Evolutionary conservation across 106 monocot species (phyloP).

Genomic region (Allium cepa): DNA sequence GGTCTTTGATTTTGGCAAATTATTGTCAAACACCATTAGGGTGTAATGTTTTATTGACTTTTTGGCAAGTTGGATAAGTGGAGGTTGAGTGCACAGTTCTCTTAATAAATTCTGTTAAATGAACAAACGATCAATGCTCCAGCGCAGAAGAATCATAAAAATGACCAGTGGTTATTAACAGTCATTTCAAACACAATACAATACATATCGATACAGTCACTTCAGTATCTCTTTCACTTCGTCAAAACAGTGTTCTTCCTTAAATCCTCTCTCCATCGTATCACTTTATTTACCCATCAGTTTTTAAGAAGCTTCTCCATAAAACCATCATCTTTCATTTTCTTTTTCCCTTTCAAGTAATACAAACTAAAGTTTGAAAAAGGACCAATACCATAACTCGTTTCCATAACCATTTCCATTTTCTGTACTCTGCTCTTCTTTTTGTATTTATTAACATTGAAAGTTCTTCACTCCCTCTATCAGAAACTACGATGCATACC

Average conservation of each 20-base stretch:
- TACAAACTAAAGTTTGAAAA: background rate
- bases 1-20: no score
- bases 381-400: background rate
- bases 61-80: no score
- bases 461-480: background rate
- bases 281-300: background rate
- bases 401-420: background rate
- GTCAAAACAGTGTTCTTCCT: conserved; percentile 6
- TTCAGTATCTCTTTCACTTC: conserved; percentile 7
- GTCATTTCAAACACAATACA: background rate
- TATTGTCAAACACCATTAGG: no score
- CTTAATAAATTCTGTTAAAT: no score
- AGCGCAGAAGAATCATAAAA: no score
- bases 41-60: no score
- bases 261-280: background rate
- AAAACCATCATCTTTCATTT: background rate
- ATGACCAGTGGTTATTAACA: no score
- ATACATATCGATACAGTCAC: background rate
- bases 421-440: background rate
- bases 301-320: background rate
- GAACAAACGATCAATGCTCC: no score
- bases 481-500: background rate
- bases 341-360: background rate
- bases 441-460: background rate
- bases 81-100: no score